Percentiles rank a stretch among this genome's conserved stretches.
Conservation (phyloP, 2,329 filamentous ascomycete species). For the Cyphellophora attinorum region DNA sequence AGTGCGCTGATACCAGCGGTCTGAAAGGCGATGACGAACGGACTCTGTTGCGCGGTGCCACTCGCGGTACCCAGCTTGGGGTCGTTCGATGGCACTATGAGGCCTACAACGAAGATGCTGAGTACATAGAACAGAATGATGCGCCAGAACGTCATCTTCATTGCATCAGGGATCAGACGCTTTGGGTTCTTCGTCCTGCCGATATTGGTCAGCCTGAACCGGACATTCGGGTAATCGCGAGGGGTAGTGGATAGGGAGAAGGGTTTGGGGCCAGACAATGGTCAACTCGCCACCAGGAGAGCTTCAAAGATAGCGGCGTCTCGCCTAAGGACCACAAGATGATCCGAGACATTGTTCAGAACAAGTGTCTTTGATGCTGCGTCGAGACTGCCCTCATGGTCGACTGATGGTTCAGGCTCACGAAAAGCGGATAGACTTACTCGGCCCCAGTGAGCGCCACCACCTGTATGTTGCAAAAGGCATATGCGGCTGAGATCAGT, state of each 20-base stretch:
- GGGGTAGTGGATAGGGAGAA: too few species aligned
- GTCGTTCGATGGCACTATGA: constrained; percentile 25
- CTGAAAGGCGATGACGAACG: constrained; percentile 41
- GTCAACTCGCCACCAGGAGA: too few species aligned
- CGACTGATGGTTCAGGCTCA: too few species aligned
- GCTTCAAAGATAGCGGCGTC: too few species aligned
- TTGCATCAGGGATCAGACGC: constrained; percentile 64
- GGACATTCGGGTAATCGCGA: too few species aligned
- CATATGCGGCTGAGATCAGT: constrained; percentile 42
- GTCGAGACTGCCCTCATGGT: too few species aligned
- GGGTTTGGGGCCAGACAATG: too few species aligned
- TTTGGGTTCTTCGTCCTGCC: constrained; percentile 60
- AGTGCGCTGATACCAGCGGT: constrained; percentile 25
- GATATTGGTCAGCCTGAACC: neutral
- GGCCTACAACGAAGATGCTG: constrained; percentile 21
- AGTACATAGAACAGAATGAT: constrained; percentile 30
- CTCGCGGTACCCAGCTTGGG: constrained; percentile 16
- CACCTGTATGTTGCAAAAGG: constrained; percentile 48
- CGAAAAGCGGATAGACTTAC: constrained; percentile 41
- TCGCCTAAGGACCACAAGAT: too few species aligned
- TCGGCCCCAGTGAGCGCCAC: constrained; percentile 49
- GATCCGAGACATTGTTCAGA: too few species aligned
- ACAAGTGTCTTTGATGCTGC: too few species aligned
- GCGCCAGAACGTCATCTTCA: constrained; percentile 55
- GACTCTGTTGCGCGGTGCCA: constrained; percentile 30